Evolutionary conservation across 257 asterid species (phyloP).

Genomic region (Sherardia arvensis): DNA sequence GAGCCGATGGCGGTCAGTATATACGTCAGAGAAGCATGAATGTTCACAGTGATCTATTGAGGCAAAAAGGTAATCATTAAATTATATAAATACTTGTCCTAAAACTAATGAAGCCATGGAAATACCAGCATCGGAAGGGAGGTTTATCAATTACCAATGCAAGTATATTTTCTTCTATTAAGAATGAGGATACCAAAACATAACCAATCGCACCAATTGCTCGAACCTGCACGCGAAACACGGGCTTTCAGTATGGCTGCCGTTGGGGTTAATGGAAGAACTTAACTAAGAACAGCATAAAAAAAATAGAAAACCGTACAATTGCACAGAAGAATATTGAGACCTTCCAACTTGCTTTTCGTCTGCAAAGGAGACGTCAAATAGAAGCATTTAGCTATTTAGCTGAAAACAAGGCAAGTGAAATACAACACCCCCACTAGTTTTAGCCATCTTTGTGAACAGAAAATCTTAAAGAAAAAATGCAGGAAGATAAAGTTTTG

Average conservation of each 20-base stretch:
- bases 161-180: slow-evolving; percentile 88
- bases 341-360: slow-evolving; percentile 58
- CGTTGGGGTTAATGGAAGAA: not conserved
- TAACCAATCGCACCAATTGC: slow-evolving; percentile 78
- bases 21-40: slow-evolving; percentile 66
- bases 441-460: no score
- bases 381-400: not conserved
- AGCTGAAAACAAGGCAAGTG: no score
- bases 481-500: not conserved
- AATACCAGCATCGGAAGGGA: slow-evolving; percentile 1
- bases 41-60: slow-evolving; percentile 67
- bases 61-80: slow-evolving; percentile 3
- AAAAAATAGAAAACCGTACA: slow-evolving; percentile 36
- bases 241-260: slow-evolving; percentile 4
- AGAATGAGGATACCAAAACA: slow-evolving; percentile 67
- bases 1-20: slow-evolving; percentile 56
- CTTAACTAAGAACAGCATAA: slow-evolving; percentile 15
- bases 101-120: not conserved
- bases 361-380: slow-evolving; percentile 25
- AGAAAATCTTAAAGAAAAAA: no score
- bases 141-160: slow-evolving; percentile 46
- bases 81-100: not conserved
- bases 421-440: not conserved
- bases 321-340: slow-evolving; percentile 66
- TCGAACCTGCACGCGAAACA: slow-evolving; percentile 55